Conservation (phyloP, 2,329 filamentous ascomycete genomes). For the Sporothrix curviconia region DNA sequence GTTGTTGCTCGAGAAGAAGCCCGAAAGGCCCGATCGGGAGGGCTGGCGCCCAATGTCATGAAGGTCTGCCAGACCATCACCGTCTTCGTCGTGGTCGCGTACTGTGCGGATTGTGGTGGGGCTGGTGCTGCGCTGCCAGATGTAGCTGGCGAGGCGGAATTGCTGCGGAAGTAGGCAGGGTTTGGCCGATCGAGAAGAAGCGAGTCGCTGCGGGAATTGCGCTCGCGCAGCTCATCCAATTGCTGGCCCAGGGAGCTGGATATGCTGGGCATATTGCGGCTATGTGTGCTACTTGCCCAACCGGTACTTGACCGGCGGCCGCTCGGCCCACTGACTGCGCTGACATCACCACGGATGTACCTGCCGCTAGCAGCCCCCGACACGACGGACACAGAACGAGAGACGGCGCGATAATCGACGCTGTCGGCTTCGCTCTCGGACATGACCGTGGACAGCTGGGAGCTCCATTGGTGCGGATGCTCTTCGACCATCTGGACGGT, state of each 20-base stretch:
- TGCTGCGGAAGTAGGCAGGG: constrained; percentile 33
- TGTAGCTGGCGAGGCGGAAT: constrained; percentile 3
- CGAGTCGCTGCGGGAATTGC: constrained; percentile 36
- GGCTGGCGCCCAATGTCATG: constrained; percentile 45
- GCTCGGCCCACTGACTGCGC: constrained; percentile 2
- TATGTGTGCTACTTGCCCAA: constrained; percentile 42
- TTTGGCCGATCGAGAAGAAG: constrained; percentile 40
- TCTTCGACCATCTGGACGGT: constrained; percentile 41
- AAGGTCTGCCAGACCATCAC: constrained; percentile 57
- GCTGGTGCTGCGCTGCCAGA: constrained; percentile 27
- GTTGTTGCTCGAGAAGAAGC: constrained; percentile 39
- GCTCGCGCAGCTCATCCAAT: constrained; percentile 31
- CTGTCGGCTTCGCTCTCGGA: constrained; percentile 54
- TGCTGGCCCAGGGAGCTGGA: constrained; percentile 45
- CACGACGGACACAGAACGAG: constrained; percentile 40
- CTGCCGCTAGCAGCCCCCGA: constrained; percentile 31
- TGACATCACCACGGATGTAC: constrained; percentile 26
- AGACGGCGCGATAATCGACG: constrained; percentile 34
- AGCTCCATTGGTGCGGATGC: constrained; percentile 55
- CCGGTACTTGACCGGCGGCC: constrained; percentile 40
- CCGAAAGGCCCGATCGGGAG: constrained; percentile 48
- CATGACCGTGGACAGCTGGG: constrained; percentile 56
- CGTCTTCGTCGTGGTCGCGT: constrained; percentile 56
- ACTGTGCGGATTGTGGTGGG: constrained; percentile 37
- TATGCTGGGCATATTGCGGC: constrained; percentile 51